Evolutionary conservation across 306 rosid species (phyloP), one percentile per base, ranked within the genome.

Genomic region (Corylus americana): DNA sequence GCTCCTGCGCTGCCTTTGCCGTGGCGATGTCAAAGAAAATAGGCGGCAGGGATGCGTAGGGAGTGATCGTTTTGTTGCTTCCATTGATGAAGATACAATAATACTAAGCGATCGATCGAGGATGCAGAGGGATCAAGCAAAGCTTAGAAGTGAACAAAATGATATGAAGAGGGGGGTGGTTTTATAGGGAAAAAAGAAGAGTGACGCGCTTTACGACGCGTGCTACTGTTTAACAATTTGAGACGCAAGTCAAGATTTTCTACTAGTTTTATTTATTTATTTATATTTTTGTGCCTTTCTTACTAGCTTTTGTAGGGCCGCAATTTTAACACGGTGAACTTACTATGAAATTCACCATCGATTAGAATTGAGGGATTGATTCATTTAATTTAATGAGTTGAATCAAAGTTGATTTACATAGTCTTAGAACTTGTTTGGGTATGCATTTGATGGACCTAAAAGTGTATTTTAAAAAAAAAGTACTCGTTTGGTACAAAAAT

Each of bases 51-150:
- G 49, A 80, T 54, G 39, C 50, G 47, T 63, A 62, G 31, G 48
- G n/a, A 68, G 42, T 35, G 73, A 47, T 61, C 53, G 68, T 44
- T 48, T 73, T 7, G 61, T 55, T 54, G 70, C 74, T 17, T 73
- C 78, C 83, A 80, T 80, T 79, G 73, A 78, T 77, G 70, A 63
- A 4, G 7, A 2, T 11, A 63, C 5, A 35, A 17, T 14, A 47
- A 66, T 35, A 2, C 39, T 35, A 9, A 4, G 11, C 12, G 31
- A 31, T n/a, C 4, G 3, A 31, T n/a, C 4, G 3, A 31, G 6
- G 45, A 31, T 12, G 2, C 4, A 31, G 16, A 5, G 70, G 44
- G 11, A 31, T 31, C 70, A 25, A 31, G 16, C 45, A 63, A 63
- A 0, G 37, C 9, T 63, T 63, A 31, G 45, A 63, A 11, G 69